phyloP scores from a whole-genome alignment of 2,329 filamentous ascomycete genomes.

The Alternaria sp. region DNA sequence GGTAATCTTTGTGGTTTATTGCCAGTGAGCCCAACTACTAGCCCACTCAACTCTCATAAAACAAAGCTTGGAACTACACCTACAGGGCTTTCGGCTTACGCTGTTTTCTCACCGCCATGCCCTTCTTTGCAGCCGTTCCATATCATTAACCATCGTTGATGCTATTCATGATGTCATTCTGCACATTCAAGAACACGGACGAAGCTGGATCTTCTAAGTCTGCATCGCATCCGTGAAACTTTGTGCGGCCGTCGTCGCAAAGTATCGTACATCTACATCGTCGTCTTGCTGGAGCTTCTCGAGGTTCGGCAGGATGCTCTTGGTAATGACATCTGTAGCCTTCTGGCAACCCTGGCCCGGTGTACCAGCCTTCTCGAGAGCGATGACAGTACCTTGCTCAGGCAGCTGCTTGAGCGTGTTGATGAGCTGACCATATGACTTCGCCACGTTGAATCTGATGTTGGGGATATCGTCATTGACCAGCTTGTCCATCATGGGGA shows the following conservation, averaged over 20 bases:
- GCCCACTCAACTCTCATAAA: conserved; percentile 16
- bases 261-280: conserved; percentile 97
- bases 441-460: conserved; percentile 99
- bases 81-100: conserved; percentile 20
- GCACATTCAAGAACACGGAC: conserved; percentile 10
- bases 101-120: conserved; percentile 27
- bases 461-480: conserved; percentile 96
- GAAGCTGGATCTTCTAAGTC: conserved; percentile 40
- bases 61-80: conserved; percentile 11
- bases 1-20: conserved; percentile 40
- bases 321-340: conserved; percentile 81
- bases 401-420: conserved; percentile 91
- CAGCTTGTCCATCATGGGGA: conserved; percentile 95
- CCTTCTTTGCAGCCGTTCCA: conserved; percentile 27
- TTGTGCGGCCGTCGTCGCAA: conserved; percentile 86
- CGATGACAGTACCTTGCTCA: conserved; percentile 83
- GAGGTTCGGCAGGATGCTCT: conserved; percentile 86
- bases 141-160: conserved; percentile 38
- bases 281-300: conserved; percentile 97
- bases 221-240: conserved; percentile 54
- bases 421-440: conserved; percentile 92
- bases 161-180: conserved; percentile 29
- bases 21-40: conserved; percentile 35
- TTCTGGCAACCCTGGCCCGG: conserved; percentile 68
- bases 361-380: conserved; percentile 80